phyloP scores from a whole-genome alignment of 2,329 filamentous ascomycete species.

The Aspergillus sp. region DNA sequence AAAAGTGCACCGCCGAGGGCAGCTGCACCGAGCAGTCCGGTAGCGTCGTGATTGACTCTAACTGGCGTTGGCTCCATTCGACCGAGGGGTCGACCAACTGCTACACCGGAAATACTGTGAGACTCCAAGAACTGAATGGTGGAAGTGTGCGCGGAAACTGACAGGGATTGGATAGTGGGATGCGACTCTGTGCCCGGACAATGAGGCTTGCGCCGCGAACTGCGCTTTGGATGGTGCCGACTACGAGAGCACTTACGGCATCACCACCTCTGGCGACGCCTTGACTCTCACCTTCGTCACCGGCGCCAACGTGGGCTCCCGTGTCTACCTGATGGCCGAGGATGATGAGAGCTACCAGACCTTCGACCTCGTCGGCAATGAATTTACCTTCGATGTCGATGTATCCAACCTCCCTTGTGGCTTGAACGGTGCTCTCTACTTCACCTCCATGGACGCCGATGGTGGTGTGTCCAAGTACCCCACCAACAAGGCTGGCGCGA shows the following conservation, averaged over 20 bases:
- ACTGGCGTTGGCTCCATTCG: slow-evolving; percentile 58
- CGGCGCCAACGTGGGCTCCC: slow-evolving; percentile 45
- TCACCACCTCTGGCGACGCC: slow-evolving; percentile 48
- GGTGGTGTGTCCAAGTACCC: slow-evolving; percentile 54
- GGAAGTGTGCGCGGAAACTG: neutral
- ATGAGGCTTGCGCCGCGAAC: slow-evolving; percentile 51
- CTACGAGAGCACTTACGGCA: slow-evolving; percentile 52
- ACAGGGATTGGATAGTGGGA: slow-evolving; percentile 35
- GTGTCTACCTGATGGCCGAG: slow-evolving; percentile 61
- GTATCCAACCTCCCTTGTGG: slow-evolving; percentile 66
- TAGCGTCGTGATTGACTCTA: slow-evolving; percentile 55
- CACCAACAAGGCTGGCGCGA: slow-evolving; percentile 55
- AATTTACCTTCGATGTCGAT: slow-evolving; percentile 71
- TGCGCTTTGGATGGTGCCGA: slow-evolving; percentile 57
- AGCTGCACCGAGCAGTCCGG: slow-evolving; percentile 52
- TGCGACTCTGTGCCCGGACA: slow-evolving; percentile 46
- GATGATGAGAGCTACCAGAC: slow-evolving; percentile 60
- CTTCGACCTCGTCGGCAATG: slow-evolving; percentile 62
- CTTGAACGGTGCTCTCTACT: slow-evolving; percentile 68
- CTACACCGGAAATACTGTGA: slow-evolving; percentile 50
- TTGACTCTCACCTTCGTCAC: slow-evolving; percentile 50
- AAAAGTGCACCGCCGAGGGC: slow-evolving; percentile 51
- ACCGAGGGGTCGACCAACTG: slow-evolving; percentile 51
- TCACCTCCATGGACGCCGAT: slow-evolving; percentile 58
- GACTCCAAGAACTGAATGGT: neutral